These are phyloP conservation scores for Roridomyces roridus DNA, from an alignment of 768 basidiomycete species.

Conservation along the genomic window DNA sequence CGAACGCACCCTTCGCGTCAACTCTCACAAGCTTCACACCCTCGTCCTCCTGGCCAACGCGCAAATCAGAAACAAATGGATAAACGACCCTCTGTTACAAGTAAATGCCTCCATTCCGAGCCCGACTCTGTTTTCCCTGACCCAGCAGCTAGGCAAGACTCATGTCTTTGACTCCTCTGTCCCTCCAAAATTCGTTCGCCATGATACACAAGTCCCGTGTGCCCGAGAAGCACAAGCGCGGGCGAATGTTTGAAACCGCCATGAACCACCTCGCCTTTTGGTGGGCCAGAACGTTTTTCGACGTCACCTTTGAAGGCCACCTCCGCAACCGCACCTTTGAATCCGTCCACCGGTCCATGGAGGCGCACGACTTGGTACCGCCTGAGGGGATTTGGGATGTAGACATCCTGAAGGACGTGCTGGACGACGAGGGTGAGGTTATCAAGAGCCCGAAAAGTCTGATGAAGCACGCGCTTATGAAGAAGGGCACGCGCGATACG, in stretches of 20 bases:
- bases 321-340: slow-evolving; percentile 80
- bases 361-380: slow-evolving; percentile 10
- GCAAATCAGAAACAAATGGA: slow-evolving; percentile 77
- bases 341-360: slow-evolving; percentile 56
- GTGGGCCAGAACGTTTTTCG: slow-evolving; percentile 83
- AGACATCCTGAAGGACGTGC: slow-evolving; percentile 49
- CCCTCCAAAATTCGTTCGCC: slow-evolving; percentile 80
- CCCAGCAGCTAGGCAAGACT: slow-evolving; percentile 76
- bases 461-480: slow-evolving; percentile 91
- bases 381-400: slow-evolving; percentile 39
- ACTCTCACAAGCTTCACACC: slow-evolving; percentile 91
- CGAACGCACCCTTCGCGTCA: slow-evolving; percentile 77
- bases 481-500: slow-evolving; percentile 80
- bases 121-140: slow-evolving; percentile 4
- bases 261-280: slow-evolving; percentile 76
- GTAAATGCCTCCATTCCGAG: slow-evolving; percentile 50
- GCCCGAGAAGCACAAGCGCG: slow-evolving; percentile 82
- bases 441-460: slow-evolving; percentile 83
- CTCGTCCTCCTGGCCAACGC: slow-evolving; percentile 81
- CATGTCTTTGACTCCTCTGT: slow-evolving; percentile 83
- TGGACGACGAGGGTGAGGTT: slow-evolving; percentile 61
- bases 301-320: slow-evolving; percentile 66
- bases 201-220: slow-evolving; percentile 81
- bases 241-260: slow-evolving; percentile 87
- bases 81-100: slow-evolving; percentile 84